Base-by-base conservation (phyloP, 371 early-diverging fungal genomes). In the Mortierella polycephala region DNA sequence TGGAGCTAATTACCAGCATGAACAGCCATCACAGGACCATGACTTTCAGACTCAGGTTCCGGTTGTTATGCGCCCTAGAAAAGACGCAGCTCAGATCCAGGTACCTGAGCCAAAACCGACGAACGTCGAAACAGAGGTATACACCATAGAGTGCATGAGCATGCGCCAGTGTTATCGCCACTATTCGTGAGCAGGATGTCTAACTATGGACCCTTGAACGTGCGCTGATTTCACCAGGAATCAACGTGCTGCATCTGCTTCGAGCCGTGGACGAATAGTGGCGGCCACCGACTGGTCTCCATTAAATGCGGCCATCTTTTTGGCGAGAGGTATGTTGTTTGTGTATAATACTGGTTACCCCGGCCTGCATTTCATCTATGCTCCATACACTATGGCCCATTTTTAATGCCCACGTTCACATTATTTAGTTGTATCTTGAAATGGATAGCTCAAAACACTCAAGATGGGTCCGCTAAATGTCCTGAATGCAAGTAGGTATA, bases 261-360 rank as follows among this genome's bases (percentile, higher is more conserved):
- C 37, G 82, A 82, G 16, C 41, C 67, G 2, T 82, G 82, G 82
- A 73, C 77, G 5, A 82, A 82, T 56, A 70, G 71, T 12, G 82
- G 82, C 6, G 23, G 13, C 8, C 82, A 82, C 57, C 69, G 77
- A 1, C 64, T 82, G 13, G 74, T 74, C 14, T 72, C 77, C 18
- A 74, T 76, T 57, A 82, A 76, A 45, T 82, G 82, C 45, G 82
- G 82, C 0, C 82, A 82, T 64, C 77, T 82, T 41, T 82, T 70
- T 65, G 82, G 82, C 20, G 74, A 73, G 46, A 76, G 75, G 81
- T 81, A 75, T 4, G 18, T 7, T 2, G 13, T 10, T 9, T 1
- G 30, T 30, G 5, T 39, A 18, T 8, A 16, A 30, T n/a, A 10
- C 0, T 9, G 53, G 20, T 13, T 7, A 23, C 1, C 30, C 4